A percentile compares a stretch with the other conserved stretches of the same genome.
These are phyloP conservation scores for Coemansia sp. DNA, from an alignment of 192 early-diverging fungal species.

Conservation along the genomic window DNA sequence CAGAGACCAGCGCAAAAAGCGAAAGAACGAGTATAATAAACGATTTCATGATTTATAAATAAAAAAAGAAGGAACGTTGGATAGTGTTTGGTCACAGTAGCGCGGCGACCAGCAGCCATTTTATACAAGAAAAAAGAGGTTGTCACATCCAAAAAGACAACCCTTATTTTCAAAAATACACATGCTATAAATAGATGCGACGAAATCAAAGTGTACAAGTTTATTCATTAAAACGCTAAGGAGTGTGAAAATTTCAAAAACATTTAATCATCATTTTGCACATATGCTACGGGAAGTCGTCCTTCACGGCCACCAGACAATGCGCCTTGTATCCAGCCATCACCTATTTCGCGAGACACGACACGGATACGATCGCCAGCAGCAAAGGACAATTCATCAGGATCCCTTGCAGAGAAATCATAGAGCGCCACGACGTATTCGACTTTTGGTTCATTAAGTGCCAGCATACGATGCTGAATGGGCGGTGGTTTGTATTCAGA, in stretches of 20 bases:
- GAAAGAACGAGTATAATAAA: neutral
- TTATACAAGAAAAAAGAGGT: neutral
- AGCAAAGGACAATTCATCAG: slow-evolving; percentile 33
- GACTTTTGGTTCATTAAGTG: neutral
- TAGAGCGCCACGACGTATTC: slow-evolving; percentile 38
- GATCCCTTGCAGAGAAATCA: slow-evolving; percentile 34
- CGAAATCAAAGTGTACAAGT: neutral
- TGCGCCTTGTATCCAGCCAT: slow-evolving; percentile 36
- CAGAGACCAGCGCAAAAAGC: neutral
- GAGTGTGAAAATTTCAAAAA: too few species aligned
- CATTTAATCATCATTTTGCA: slow-evolving; percentile 6
- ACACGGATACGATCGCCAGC: slow-evolving; percentile 41
- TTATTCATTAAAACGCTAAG: neutral
- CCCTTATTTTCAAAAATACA: too few species aligned
- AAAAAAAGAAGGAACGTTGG: neutral
- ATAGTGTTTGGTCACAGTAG: neutral
- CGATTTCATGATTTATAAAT: neutral
- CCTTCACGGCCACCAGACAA: slow-evolving; percentile 19
- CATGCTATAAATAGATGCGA: neutral
- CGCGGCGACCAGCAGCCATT: neutral
- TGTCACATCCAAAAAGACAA: neutral
- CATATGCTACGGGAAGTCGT: slow-evolving; percentile 36
- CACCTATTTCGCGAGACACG: slow-evolving; percentile 29
- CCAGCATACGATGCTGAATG: neutral
- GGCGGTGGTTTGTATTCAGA: slow-evolving; percentile 14